Base-by-base conservation (phyloP, 495 filamentous ascomycete genomes). In the Penicillium angulare region DNA sequence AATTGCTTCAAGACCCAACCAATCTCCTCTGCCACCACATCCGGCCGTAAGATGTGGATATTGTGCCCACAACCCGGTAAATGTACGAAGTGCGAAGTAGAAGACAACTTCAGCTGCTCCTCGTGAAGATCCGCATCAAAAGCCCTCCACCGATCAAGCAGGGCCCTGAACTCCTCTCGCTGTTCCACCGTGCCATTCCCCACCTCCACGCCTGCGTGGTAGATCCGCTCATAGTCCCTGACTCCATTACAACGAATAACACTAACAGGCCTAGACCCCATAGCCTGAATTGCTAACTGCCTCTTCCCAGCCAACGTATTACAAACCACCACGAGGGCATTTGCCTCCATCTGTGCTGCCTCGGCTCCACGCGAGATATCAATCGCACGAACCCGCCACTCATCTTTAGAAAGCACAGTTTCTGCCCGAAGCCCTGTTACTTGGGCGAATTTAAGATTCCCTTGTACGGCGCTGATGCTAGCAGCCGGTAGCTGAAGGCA, bases 31-130 rank as follows among this genome's bases (percentile, higher is more conserved):
- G 69, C 74, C 43, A 81, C 65, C 10, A 77, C 64, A 41, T 78
- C 77, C 26, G 76, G 77, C 7, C 72, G 64, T 5, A 72, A 53
- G 17, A 75, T 42, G 50, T 78, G 69, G 10, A 81, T 66, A 64
- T 79, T 62, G 56, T 81, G 78, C 16, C 77, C 77, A 54, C 72
- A 77, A 17, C 73, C 75, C 5, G 68, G 56, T 3, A 79, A 15
- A 31, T 72, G 56, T 16, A 74, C 61, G 17, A 71, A 66, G 35
- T 67, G 62, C 34, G 61, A 67, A 0, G 31, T 62, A 26, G 55
- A 56, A 0, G 71, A 72, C 26, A 79, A 59, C 16, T 55, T 53
- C 26, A 79, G 48, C 64, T 79, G 75, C 42, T 73, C 70, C 53
- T 61, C 64, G 58, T 76, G 75, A 49, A 78, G 52, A 47, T 59